These are phyloP conservation scores for Tetradesmus obliquus DNA, from an alignment of 139 green algal genomes.

Conservation along the genomic window DNA sequence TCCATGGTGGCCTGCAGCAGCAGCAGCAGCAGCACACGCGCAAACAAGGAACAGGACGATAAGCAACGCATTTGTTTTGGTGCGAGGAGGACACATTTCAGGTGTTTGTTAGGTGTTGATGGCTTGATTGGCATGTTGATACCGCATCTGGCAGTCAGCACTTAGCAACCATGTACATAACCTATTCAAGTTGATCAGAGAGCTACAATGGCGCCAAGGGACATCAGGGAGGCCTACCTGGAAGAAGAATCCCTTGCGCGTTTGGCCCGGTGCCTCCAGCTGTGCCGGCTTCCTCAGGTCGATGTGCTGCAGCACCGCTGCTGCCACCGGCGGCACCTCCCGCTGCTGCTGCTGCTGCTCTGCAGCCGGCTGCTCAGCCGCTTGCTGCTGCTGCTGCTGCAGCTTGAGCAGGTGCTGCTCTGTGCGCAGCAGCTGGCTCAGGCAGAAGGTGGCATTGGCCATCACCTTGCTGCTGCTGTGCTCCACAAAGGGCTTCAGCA, in stretches of 20 bases:
- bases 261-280: neutral
- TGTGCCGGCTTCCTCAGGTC: neutral
- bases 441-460: constrained; percentile 20
- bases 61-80: too few species aligned
- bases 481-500: neutral
- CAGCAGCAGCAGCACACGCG: too few species aligned
- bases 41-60: too few species aligned
- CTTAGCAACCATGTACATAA: too few species aligned
- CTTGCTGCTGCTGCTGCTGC: neutral
- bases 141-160: too few species aligned
- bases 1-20: constrained; percentile 15
- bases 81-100: too few species aligned
- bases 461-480: neutral
- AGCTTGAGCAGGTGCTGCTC: neutral
- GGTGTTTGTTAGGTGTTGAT: too few species aligned
- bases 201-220: too few species aligned
- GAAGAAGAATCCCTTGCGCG: neutral
- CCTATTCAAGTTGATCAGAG: too few species aligned
- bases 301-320: constrained; percentile 9
- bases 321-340: neutral
- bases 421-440: neutral
- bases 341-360: neutral
- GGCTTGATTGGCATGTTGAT: too few species aligned
- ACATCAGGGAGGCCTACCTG: too few species aligned
- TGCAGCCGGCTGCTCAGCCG: too few species aligned